Conservation (phyloP, 495 filamentous ascomycete genomes). For the Aspergillus biplanus region DNA sequence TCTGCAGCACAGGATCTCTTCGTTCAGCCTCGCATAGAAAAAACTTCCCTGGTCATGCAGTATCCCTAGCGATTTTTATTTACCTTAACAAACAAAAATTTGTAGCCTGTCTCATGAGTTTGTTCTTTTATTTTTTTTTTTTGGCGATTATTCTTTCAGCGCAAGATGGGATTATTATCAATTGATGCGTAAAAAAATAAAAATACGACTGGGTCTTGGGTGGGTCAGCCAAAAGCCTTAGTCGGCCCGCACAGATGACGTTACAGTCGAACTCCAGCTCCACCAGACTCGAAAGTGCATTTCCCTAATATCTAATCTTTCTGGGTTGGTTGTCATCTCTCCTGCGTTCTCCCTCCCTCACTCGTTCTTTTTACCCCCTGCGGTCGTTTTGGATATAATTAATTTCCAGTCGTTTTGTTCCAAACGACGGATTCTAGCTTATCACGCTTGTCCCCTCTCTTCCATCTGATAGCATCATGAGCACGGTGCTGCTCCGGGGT, state of each 20-base stretch:
- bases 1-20: too few relatives aligned
- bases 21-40: too few relatives aligned
- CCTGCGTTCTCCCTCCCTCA: not conserved
- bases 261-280: not conserved
- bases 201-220: not conserved
- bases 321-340: too few relatives aligned
- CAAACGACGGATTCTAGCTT: not conserved
- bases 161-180: too few relatives aligned
- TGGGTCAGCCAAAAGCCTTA: not conserved
- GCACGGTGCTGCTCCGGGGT: constrained; percentile 43
- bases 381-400: not conserved
- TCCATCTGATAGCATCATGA: constrained; percentile 32
- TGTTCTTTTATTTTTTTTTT: too few relatives aligned
- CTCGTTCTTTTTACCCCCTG: not conserved
- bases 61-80: too few relatives aligned
- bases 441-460: constrained; percentile 12
- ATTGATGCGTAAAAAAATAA: not conserved
- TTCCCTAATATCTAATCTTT: too few relatives aligned
- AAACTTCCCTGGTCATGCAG: too few relatives aligned
- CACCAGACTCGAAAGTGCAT: too few relatives aligned
- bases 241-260: not conserved
- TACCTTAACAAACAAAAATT: too few relatives aligned
- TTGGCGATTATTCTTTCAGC: too few relatives aligned
- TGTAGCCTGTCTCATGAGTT: too few relatives aligned
- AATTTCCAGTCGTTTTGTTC: constrained; percentile 10